These are phyloP conservation scores for Blastomyces silverae DNA, from an alignment of 2,329 filamentous ascomycete genomes.

Conservation along the genomic window DNA sequence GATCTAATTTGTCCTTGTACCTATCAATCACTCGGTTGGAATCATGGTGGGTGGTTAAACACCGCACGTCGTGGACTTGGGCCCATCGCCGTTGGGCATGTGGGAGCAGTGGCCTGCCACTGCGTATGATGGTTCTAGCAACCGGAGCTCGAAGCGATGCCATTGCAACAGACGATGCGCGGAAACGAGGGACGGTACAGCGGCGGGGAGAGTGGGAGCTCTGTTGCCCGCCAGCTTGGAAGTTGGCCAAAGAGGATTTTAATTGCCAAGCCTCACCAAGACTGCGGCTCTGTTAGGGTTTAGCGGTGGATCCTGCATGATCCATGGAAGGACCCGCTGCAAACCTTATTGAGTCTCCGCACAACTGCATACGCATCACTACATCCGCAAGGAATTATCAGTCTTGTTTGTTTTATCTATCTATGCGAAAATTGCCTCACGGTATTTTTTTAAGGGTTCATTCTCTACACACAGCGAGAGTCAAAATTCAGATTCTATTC, in stretches of 20 bases:
- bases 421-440: too few relatives aligned
- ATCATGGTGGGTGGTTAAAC: conserved; percentile 70
- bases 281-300: too few relatives aligned
- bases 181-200: background rate
- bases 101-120: conserved; percentile 10
- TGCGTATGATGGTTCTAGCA: conserved; percentile 16
- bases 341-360: background rate
- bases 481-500: background rate
- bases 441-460: too few relatives aligned
- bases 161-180: conserved; percentile 8
- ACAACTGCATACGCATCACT: too few relatives aligned
- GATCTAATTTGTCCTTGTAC: conserved; percentile 77
- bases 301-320: too few relatives aligned
- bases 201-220: background rate
- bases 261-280: background rate
- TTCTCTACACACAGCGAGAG: too few relatives aligned
- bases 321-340: background rate
- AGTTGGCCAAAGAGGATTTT: background rate
- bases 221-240: background rate
- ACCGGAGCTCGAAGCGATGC: conserved; percentile 17
- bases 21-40: conserved; percentile 65
- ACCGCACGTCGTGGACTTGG: conserved; percentile 85
- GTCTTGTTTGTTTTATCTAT: too few relatives aligned
- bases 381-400: too few relatives aligned
- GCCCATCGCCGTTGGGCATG: conserved; percentile 70